phyloP scores from a whole-genome alignment of 108 stramenopile genomes.

The Nitzschia putrida region DNA sequence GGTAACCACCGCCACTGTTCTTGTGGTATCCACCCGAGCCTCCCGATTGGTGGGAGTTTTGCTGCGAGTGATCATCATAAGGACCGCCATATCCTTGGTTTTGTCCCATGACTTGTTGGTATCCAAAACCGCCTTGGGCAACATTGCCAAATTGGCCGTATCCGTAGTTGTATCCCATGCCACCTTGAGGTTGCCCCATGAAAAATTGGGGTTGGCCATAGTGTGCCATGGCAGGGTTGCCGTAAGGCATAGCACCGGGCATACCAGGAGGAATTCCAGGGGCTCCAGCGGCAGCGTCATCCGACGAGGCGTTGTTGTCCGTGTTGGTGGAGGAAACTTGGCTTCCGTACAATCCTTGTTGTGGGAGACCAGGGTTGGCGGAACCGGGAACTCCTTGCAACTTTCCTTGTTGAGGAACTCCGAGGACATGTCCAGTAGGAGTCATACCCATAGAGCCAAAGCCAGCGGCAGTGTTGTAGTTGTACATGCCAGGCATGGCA shows the following conservation, averaged over 20 bases:
- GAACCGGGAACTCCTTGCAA: conserved; percentile 18
- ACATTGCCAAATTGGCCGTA: conserved; percentile 75
- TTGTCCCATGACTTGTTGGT: conserved; percentile 77
- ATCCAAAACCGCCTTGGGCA: conserved; percentile 69
- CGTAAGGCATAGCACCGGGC: conserved; percentile 70
- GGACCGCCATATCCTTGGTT: conserved; percentile 72
- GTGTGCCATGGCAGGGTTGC: conserved; percentile 60
- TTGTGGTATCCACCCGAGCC: conserved; percentile 71
- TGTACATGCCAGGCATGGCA: conserved; percentile 71
- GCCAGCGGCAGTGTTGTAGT: conserved; percentile 43
- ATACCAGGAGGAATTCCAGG: conserved; percentile 79
- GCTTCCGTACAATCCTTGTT: conserved; percentile 48
- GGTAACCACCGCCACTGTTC: conserved; percentile 69
- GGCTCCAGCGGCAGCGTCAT: conserved; percentile 18
- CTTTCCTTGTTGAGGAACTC: conserved; percentile 32
- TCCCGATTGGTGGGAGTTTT: conserved; percentile 44
- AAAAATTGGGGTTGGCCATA: conserved; percentile 72
- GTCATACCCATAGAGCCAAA: conserved; percentile 38
- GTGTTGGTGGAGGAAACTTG: conserved; percentile 33
- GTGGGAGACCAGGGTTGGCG: conserved; percentile 36
- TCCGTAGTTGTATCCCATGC: conserved; percentile 60
- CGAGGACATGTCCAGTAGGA: conserved; percentile 36
- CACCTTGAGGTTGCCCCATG: conserved; percentile 64
- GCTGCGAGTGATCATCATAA: conserved; percentile 69
- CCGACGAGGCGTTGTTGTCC: conserved; percentile 30